Conservation (phyloP, 1,139 yeast species). For the Suhomyces chickasaworum region DNA sequence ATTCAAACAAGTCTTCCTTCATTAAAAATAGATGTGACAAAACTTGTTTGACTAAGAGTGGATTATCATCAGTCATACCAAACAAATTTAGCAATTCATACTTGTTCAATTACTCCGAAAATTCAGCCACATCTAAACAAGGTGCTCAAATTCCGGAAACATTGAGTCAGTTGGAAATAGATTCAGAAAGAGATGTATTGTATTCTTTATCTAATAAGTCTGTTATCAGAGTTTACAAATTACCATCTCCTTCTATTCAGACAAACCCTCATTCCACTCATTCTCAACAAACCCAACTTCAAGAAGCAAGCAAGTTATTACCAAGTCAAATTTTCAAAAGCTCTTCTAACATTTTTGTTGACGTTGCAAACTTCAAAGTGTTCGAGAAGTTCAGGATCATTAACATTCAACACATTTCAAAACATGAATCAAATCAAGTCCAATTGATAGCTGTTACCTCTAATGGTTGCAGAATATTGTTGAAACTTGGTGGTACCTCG, state of each 20-base stretch:
- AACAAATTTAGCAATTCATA: conserved; percentile 50
- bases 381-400: conserved; percentile 57
- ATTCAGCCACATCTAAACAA: conserved; percentile 17
- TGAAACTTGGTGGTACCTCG: conserved; percentile 47
- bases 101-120: conserved; percentile 32
- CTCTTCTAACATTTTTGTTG: conserved; percentile 57
- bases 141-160: conserved; percentile 48
- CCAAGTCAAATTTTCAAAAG: conserved; percentile 56
- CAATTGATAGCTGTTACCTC: conserved; percentile 84
- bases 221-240: conserved; percentile 75
- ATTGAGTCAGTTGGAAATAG: conserved; percentile 67
- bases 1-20: conserved; percentile 87
- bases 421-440: conserved; percentile 66
- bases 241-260: conserved; percentile 24
- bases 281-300: conserved; percentile 33
- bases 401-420: conserved; percentile 62
- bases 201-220: conserved; percentile 86
- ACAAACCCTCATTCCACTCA: conserved; percentile 19
- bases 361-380: conserved; percentile 43
- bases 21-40: conserved; percentile 82
- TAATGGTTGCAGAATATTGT: conserved; percentile 78
- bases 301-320: conserved; percentile 43
- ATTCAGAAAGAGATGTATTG: conserved; percentile 71
- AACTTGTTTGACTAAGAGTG: conserved; percentile 73
- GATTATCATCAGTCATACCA: conserved; percentile 62